Evolutionary conservation across 345 rosid genomes (phyloP).

Genomic region (Hibiscus tridactylites): DNA sequence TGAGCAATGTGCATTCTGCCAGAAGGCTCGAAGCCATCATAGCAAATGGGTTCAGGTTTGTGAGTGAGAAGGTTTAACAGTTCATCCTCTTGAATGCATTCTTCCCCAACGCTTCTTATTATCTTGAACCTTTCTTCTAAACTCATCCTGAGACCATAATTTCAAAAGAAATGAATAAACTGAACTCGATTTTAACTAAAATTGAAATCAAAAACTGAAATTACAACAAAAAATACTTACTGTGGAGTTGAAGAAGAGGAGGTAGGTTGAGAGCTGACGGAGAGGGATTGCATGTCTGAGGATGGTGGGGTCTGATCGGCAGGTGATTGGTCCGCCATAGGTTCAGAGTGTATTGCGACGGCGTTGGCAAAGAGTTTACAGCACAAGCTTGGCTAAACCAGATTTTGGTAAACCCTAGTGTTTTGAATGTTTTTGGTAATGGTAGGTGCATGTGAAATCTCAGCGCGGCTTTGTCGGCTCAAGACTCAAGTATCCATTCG

Average conservation of each 20-base stretch:
- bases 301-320: background rate
- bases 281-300: conserved; percentile 15
- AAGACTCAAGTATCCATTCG: background rate
- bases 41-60: conserved; percentile 75
- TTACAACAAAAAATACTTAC: conserved; percentile 12
- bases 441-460: background rate
- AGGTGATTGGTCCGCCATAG: conserved; percentile 10
- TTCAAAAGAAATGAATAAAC: background rate
- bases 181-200: background rate
- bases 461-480: background rate
- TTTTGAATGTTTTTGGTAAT: background rate
- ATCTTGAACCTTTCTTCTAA: conserved; percentile 55
- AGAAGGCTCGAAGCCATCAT: conserved; percentile 94
- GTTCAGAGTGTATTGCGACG: background rate
- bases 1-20: conserved; percentile 97
- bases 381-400: background rate
- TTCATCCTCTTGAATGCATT: conserved; percentile 83
- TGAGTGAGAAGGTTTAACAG: conserved; percentile 59
- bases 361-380: background rate
- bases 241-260: conserved; percentile 16
- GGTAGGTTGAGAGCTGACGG: conserved; percentile 11
- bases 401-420: background rate
- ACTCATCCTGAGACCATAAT: conserved; percentile 35
- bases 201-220: background rate
- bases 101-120: conserved; percentile 77